Evolutionary conservation across 1,139 yeast species (phyloP), one percentile per base, ranked within the genome.

Genomic region (Geotrichum bryndzae): DNA sequence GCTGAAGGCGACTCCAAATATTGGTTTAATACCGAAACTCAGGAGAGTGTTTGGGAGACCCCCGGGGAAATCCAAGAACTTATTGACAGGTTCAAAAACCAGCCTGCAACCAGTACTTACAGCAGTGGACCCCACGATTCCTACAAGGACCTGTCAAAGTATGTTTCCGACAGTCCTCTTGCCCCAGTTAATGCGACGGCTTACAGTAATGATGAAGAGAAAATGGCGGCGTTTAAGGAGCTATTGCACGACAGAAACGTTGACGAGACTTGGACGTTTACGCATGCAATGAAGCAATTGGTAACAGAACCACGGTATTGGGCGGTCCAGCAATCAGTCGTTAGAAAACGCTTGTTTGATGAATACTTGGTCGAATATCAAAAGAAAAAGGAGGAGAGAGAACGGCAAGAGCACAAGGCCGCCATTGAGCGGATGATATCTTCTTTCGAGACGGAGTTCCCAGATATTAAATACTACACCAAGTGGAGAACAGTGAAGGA

Each of bases 241-340:
- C 76, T 90, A 79, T 75, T 91, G 23, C 72, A 76, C 50, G 82
- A 80, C 0, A 73, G 79, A 52, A 75, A 79, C 7, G 88, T 90
- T 1, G 91, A 87, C 69, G 81, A 88, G 0, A 82, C 89, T 0
- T 88, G 94, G 92, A 80, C 95, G 0, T 91, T 90, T 74, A 83
- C 82, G 61, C 79, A 79, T 62, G 88, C 87, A 0, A 84, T 91
- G 77, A 76, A 82, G n/a, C 79, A 77, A 35, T 77, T 86, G 63
- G 80, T 88, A 22, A 74, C 72, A 7, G 84, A 86, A 61, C 84
- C 87, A 0, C 77, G 84, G 22, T 92, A 90, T 70, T 90, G 96
- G 95, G 75, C 80, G 0, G 74, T 90, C 0, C 75, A 77, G 4
- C 88, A 86, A 68, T 81, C 96, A 0, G 69, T 86, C 8, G 77